Conservation (phyloP, 176 grass and related monocot species). For the Aegilops umbellulata region DNA sequence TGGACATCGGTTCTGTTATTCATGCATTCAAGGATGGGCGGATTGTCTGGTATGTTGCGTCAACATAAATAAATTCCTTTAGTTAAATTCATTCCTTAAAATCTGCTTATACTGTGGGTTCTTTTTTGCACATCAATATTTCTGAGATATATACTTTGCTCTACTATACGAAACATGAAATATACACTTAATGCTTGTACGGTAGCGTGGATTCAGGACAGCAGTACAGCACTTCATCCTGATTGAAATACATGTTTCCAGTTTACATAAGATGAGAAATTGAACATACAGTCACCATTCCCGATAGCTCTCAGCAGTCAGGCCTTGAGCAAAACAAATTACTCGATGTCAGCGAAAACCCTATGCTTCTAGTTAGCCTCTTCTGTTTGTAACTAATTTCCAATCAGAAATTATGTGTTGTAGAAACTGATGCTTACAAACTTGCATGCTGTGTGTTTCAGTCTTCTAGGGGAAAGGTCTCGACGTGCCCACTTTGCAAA, state of each 20-base stretch:
- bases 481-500: conserved; percentile 91
- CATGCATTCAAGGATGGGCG: conserved; percentile 86
- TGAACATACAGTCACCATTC: not conserved
- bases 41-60: conserved; percentile 61
- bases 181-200: not conserved
- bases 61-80: not conserved
- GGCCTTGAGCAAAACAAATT: not conserved
- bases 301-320: not conserved
- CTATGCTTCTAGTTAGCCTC: not conserved
- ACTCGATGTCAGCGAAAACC: not conserved
- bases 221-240: not conserved
- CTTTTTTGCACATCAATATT: not conserved
- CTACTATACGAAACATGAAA: not conserved
- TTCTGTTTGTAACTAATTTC: not conserved
- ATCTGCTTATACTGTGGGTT: not conserved
- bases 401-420: not conserved
- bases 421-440: not conserved
- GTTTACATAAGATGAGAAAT: conserved; percentile 1
- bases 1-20: conserved; percentile 92
- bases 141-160: not conserved
- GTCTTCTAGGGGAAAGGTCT: conserved; percentile 56
- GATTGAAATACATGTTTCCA: conserved; percentile 1
- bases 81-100: not conserved
- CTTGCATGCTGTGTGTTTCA: conserved; percentile 22
- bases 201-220: not conserved